Evolutionary conservation across 495 filamentous ascomycete genomes (phyloP).

Genomic region (Letharia lupina): DNA sequence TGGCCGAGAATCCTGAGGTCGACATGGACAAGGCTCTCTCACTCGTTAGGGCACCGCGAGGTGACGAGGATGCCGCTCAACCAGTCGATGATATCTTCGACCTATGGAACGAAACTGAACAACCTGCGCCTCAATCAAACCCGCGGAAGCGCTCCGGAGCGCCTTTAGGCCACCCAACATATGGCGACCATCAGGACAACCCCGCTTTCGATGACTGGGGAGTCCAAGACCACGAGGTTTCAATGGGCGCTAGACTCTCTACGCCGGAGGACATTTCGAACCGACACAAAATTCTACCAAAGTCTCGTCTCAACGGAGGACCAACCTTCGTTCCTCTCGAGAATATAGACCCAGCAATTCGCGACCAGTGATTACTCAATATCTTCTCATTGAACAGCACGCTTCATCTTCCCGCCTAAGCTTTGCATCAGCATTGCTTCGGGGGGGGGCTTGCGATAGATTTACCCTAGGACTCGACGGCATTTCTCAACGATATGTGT

Average conservation of each 20-base stretch:
- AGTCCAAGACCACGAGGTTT: neutral
- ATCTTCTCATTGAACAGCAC: neutral
- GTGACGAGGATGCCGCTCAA: neutral
- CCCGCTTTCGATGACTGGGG: neutral
- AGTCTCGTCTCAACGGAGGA: neutral
- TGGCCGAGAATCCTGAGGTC: neutral
- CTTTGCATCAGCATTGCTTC: neutral
- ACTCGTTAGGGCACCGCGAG: neutral
- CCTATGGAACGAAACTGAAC: neutral
- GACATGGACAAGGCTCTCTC: neutral
- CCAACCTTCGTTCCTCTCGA: neutral
- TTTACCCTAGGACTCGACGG: neutral
- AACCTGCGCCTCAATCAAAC: neutral
- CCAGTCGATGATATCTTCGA: neutral
- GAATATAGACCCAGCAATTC: neutral
- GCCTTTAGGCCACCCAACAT: neutral
- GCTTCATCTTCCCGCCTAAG: neutral
- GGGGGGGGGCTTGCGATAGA: neutral
- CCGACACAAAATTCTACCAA: neutral
- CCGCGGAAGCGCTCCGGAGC: neutral
- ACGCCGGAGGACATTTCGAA: neutral
- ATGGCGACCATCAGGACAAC: neutral
- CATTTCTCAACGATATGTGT: neutral
- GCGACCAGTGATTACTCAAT: neutral
- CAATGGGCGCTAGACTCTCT: neutral